A percentile compares a stretch with the other conserved stretches of the same genome.
Conservation (phyloP, 1,139 yeast species). For the Martiniozyma asiatica region DNA sequence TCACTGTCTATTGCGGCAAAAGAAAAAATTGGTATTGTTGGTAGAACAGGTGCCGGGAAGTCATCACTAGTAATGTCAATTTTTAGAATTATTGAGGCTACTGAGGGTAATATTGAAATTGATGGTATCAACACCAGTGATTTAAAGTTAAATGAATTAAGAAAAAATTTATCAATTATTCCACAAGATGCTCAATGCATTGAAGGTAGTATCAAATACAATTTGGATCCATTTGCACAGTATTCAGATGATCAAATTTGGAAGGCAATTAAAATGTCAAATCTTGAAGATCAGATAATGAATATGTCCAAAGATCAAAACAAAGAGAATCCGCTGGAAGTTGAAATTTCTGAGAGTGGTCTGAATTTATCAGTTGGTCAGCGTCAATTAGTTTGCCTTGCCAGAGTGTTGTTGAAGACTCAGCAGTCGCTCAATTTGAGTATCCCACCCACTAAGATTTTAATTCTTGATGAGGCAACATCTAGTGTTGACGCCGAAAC, state of each 20-base stretch:
- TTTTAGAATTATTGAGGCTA: constrained; percentile 63
- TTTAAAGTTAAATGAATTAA: constrained; percentile 36
- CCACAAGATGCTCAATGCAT: constrained; percentile 64
- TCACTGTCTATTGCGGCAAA: constrained; percentile 38
- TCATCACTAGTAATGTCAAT: constrained; percentile 59
- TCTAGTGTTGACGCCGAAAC: constrained; percentile 80
- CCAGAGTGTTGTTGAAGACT: constrained; percentile 48
- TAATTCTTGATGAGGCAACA: constrained; percentile 75
- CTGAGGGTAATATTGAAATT: constrained; percentile 38
- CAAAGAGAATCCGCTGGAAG: constrained; percentile 25
- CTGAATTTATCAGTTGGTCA: constrained; percentile 69
- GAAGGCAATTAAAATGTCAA: constrained; percentile 42
- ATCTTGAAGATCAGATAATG: constrained; percentile 35
- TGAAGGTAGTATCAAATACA: constrained; percentile 49
- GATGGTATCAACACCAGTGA: constrained; percentile 38
- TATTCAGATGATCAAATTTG: constrained; percentile 43
- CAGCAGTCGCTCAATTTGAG: constrained; percentile 8
- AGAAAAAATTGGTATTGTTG: constrained; percentile 73
- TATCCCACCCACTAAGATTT: constrained; percentile 39
- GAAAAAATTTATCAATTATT: constrained; percentile 47
- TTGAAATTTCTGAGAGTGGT: constrained; percentile 54
- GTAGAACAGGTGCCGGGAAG: constrained; percentile 83
- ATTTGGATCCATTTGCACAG: constrained; percentile 46
- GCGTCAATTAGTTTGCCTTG: constrained; percentile 62
- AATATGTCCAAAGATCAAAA: constrained; percentile 23